These are phyloP conservation scores for Ophiocytium majus DNA, from an alignment of 352 stramenopile species.

Conservation along the genomic window DNA sequence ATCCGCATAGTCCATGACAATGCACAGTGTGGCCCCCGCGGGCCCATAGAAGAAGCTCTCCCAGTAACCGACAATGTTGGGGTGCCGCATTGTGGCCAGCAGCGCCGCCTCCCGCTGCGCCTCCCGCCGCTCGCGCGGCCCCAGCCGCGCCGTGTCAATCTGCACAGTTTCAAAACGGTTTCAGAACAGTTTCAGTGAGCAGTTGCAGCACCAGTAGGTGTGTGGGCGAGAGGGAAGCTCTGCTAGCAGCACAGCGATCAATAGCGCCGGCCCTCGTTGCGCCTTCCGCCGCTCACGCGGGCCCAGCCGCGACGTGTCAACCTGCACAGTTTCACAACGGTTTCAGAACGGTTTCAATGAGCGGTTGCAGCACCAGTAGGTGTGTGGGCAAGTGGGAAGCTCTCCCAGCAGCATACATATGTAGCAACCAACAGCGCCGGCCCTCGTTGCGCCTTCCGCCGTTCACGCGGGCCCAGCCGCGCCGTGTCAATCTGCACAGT, in stretches of 20 bases:
- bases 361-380: too few species aligned
- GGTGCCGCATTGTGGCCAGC: conserved; percentile 56
- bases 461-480: conserved; percentile 24
- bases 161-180: too few species aligned
- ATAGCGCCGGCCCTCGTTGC: conserved; percentile 44
- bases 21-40: conserved; percentile 54
- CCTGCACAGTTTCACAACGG: too few species aligned
- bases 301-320: conserved; percentile 35
- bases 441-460: conserved; percentile 41
- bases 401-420: conserved; percentile 60
- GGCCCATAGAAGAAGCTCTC: conserved; percentile 57
- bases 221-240: too few species aligned
- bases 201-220: too few species aligned
- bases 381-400: too few species aligned
- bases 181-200: too few species aligned
- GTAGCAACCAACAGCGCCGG: conserved; percentile 51
- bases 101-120: conserved; percentile 48
- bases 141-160: conserved; percentile 34
- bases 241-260: too few species aligned
- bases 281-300: conserved; percentile 27
- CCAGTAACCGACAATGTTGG: conserved; percentile 63
- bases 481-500: conserved; percentile 34
- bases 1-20: conserved; percentile 66
- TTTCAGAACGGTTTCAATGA: too few species aligned
- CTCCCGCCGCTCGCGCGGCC: conserved; percentile 26